Percentiles rank a stretch among this genome's conserved stretches.
Evolutionary conservation across 148 eudicot species (phyloP).

Genomic region (Oxyria digyna): DNA sequence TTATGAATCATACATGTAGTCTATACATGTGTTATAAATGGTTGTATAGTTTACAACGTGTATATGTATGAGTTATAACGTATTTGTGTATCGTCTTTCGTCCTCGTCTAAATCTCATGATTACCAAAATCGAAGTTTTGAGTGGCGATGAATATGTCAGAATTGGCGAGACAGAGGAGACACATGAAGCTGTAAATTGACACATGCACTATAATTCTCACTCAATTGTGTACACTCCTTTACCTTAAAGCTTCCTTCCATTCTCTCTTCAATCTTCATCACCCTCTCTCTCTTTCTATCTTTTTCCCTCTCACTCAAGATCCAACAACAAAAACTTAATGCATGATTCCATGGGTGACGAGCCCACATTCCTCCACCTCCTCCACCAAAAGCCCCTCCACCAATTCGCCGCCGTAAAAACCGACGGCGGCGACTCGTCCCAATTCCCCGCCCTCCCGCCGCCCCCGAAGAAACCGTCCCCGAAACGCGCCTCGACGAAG

Average conservation of each 20-base stretch:
- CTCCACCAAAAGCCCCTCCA: slow-evolving; percentile 12
- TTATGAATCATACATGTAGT: no score
- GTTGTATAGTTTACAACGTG: no score
- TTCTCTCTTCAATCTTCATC: background rate
- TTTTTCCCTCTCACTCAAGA: background rate
- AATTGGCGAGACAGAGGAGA: slow-evolving; percentile 2
- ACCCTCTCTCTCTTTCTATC: background rate
- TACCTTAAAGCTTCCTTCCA: slow-evolving; percentile 2
- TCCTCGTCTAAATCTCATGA: no score
- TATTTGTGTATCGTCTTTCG: no score
- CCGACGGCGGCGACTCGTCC: background rate
- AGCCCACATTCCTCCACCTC: slow-evolving; percentile 14
- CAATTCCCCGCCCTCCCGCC: background rate
- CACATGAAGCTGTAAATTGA: background rate
- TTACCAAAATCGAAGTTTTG: no score
- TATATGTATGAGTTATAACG: no score
- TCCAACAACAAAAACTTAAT: background rate
- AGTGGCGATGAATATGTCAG: slow-evolving; percentile 2
- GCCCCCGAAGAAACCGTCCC: slow-evolving; percentile 29
- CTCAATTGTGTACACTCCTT: background rate
- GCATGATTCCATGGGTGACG: slow-evolving; percentile 4
- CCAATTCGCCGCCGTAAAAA: background rate
- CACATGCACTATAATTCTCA: slow-evolving; percentile 4
- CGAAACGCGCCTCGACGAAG: slow-evolving; percentile 56
- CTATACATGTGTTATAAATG: no score